Evolutionary conservation across 257 asterid species (phyloP).

Genomic region (Ilex asprella): DNA sequence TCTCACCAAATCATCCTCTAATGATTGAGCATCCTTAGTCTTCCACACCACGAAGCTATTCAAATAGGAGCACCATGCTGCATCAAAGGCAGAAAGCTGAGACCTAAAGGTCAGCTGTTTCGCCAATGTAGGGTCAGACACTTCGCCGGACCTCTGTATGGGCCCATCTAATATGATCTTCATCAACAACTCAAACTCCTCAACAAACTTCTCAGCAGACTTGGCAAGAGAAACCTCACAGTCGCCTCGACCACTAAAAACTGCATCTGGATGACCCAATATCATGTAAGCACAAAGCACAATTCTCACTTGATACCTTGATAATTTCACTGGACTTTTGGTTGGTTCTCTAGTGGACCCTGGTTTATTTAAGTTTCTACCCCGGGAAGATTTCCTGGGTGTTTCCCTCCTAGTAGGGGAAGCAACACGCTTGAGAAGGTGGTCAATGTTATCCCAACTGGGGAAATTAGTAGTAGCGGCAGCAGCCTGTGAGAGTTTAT

Average conservation of each 20-base stretch:
- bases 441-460: conserved; percentile 13
- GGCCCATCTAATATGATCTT: conserved; percentile 15
- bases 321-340: conserved; percentile 7
- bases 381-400: background rate
- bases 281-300: conserved; percentile 26
- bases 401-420: background rate
- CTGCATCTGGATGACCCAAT: conserved; percentile 18
- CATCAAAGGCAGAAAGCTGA: conserved; percentile 21
- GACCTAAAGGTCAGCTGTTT: conserved; percentile 8
- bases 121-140: background rate
- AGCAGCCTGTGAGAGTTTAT: conserved; percentile 10
- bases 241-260: conserved; percentile 15
- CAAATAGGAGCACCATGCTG: conserved; percentile 24
- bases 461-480: conserved; percentile 3
- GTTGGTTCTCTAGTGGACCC: background rate
- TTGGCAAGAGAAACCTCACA: conserved; percentile 12
- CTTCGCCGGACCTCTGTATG: conserved; percentile 5
- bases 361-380: background rate
- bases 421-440: conserved; percentile 13
- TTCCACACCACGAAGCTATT: conserved; percentile 23
- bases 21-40: conserved; percentile 12
- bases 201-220: conserved; percentile 15
- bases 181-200: conserved; percentile 20
- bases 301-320: conserved; percentile 21
- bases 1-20: conserved; percentile 19